phyloP scores from a whole-genome alignment of 371 early-diverging fungal species.

The Mucor saturninus region DNA sequence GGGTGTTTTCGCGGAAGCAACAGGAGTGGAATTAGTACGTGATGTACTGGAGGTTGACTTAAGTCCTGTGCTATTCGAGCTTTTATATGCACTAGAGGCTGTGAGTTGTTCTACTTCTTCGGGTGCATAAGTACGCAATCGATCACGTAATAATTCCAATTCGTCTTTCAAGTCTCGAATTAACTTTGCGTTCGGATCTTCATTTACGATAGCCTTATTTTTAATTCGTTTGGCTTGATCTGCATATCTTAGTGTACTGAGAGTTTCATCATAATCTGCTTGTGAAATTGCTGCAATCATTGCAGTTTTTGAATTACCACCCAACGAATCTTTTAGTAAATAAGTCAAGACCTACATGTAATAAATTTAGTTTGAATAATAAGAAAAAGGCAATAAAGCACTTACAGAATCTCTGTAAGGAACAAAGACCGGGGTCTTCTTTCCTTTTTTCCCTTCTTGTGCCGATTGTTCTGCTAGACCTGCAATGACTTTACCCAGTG shows the following conservation, averaged over 20 bases:
- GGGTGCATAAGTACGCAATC: conserved; percentile 68
- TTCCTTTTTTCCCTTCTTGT: conserved; percentile 50
- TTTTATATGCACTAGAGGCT: conserved; percentile 43
- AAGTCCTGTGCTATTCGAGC: conserved; percentile 6
- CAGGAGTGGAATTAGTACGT: conserved; percentile 2
- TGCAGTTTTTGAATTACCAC: conserved; percentile 93
- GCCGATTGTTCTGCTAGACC: conserved; percentile 84
- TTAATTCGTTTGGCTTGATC: conserved; percentile 93
- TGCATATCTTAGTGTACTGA: conserved; percentile 95
- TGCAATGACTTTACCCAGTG: conserved; percentile 97
- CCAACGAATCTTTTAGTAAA: conserved; percentile 92
- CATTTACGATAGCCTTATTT: conserved; percentile 92
- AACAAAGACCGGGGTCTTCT: conserved; percentile 66
- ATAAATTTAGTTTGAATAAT: not conserved
- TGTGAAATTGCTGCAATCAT: conserved; percentile 92
- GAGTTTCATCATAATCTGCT: conserved; percentile 85
- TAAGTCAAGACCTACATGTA: conserved; percentile 80
- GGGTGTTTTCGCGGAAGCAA: not conserved
- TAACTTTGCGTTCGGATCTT: conserved; percentile 86
- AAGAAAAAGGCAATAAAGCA: not conserved
- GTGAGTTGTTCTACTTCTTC: conserved; percentile 51
- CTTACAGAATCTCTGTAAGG: conserved; percentile 90
- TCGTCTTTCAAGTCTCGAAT: conserved; percentile 90
- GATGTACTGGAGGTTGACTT: conserved; percentile 4
- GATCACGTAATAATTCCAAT: conserved; percentile 68